phyloP scores from a whole-genome alignment of 2,329 filamentous ascomycete species.

The Sarocladiaceae sp. region DNA sequence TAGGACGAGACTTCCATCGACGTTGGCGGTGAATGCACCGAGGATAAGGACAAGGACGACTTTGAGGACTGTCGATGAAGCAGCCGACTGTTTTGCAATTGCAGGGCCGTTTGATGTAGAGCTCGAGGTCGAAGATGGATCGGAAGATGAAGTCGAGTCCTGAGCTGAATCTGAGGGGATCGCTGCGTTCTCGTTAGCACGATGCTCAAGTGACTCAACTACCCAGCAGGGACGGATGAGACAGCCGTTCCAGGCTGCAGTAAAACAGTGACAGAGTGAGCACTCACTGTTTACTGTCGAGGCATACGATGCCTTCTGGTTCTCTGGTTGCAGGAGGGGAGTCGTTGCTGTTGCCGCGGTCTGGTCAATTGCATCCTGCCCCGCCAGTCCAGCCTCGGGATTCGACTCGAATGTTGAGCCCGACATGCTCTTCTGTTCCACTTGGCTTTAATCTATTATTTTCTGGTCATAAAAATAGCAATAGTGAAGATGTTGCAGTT shows the following conservation, averaged over 20 bases:
- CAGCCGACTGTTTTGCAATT: neutral
- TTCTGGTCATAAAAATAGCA: too few relatives aligned
- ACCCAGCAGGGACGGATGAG: neutral
- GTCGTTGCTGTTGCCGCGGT: neutral
- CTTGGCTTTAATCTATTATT: too few relatives aligned
- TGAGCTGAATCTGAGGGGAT: too few relatives aligned
- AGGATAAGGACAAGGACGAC: neutral
- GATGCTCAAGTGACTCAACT: neutral
- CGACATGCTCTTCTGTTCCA: neutral
- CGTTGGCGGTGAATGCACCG: constrained; percentile 59
- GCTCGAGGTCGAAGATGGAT: too few relatives aligned
- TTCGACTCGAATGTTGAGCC: neutral
- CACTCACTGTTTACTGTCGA: too few relatives aligned
- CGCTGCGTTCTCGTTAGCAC: neutral
- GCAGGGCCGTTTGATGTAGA: neutral
- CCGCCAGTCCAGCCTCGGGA: neutral
- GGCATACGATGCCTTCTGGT: neutral
- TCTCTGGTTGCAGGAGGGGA: neutral
- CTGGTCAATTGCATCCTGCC: neutral
- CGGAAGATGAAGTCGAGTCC: too few relatives aligned
- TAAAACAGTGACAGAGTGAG: neutral
- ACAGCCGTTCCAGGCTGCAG: neutral
- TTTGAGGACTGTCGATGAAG: neutral
- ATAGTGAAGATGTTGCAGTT: too few relatives aligned
- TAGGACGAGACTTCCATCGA: constrained; percentile 60